These are phyloP conservation scores for Pedinophyceae sp. DNA, from an alignment of 139 green algal species.

Conservation along the genomic window DNA sequence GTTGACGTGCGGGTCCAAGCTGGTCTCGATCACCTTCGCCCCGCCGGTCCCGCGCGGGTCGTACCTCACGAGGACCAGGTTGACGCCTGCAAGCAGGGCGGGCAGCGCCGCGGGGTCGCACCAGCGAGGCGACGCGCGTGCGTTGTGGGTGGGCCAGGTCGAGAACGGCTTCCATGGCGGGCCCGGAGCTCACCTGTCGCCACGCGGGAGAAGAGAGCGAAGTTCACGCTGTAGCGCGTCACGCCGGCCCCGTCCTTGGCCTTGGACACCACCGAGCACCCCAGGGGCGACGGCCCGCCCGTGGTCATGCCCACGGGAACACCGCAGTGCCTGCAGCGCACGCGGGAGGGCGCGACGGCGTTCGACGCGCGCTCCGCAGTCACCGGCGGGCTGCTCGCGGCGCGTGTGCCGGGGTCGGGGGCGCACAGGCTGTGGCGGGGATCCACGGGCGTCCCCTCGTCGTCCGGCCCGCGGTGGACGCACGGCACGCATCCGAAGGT, in stretches of 20 bases:
- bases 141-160: no score
- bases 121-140: conserved; percentile 17
- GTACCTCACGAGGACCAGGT: conserved; percentile 16
- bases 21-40: neutral
- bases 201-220: conserved; percentile 44
- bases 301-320: conserved; percentile 21
- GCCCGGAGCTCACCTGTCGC: neutral
- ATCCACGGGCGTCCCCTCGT: no score
- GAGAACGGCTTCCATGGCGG: neutral
- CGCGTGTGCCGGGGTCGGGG: no score
- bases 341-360: no score
- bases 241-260: conserved; percentile 1
- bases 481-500: no score
- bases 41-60: neutral
- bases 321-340: conserved; percentile 14
- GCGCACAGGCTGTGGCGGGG: no score
- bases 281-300: conserved; percentile 14
- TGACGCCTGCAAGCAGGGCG: no score
- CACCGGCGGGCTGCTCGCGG: no score
- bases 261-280: conserved; percentile 11
- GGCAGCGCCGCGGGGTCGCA: conserved; percentile 28
- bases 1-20: conserved; percentile 31
- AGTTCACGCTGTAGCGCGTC: conserved; percentile 2
- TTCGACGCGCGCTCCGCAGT: no score
- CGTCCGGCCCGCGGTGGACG: no score